Evolutionary conservation across 257 asterid genomes (phyloP).

Genomic region (Solanum ossicruentum): DNA sequence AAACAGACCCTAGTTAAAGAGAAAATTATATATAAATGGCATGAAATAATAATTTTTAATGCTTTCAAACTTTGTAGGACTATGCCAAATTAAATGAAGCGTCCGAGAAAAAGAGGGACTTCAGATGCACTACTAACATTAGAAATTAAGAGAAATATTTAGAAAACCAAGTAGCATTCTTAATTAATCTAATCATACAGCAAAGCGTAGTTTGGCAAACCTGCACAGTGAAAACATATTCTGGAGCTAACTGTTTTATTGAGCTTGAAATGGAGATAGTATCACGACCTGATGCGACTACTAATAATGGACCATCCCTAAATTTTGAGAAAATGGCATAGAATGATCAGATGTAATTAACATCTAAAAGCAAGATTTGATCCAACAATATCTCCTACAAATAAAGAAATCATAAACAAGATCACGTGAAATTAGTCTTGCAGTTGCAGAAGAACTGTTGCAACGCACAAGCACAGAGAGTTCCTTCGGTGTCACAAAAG

Average conservation of each 20-base stretch:
- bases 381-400: not conserved
- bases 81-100: not conserved
- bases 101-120: not conserved
- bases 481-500: not conserved
- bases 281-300: slow-evolving; percentile 86
- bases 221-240: slow-evolving; percentile 68
- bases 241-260: slow-evolving; percentile 55
- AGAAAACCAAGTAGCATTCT: not conserved
- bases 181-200: not conserved
- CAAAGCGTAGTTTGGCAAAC: slow-evolving; percentile 23
- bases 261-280: slow-evolving; percentile 60
- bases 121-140: not conserved
- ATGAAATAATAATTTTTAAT: not conserved
- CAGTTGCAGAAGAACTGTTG: not conserved
- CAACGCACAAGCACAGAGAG: not conserved
- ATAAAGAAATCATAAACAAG: not conserved
- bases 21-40: not conserved
- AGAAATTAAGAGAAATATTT: not conserved
- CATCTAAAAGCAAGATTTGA: not conserved
- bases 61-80: not conserved
- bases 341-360: not conserved
- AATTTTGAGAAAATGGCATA: slow-evolving; percentile 1
- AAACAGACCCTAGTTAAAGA: not conserved
- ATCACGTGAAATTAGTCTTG: not conserved
- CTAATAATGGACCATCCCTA: slow-evolving; percentile 77